Conservation (phyloP, 129 eudicot species). For the Helianthus tuberosus region DNA sequence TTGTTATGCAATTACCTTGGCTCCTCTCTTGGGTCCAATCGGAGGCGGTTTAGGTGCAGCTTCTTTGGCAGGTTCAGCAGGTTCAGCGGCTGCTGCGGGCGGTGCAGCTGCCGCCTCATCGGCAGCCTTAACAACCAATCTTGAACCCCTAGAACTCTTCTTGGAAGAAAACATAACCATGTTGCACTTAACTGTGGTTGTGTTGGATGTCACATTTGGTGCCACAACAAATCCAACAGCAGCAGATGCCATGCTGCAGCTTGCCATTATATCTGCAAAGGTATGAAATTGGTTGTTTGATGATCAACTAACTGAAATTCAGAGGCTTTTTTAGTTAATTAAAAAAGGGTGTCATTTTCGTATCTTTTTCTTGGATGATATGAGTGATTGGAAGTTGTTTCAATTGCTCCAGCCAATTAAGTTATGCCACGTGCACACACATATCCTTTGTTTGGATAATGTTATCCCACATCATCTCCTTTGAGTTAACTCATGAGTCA, state of each 20-base stretch:
- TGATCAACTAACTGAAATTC: slow-evolving; percentile 12
- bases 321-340: slow-evolving; percentile 44
- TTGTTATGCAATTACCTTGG: slow-evolving; percentile 53
- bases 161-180: slow-evolving; percentile 53
- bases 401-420: slow-evolving; percentile 46
- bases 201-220: slow-evolving; percentile 45
- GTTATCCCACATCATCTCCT: slow-evolving; percentile 26
- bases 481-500: background rate
- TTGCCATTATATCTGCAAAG: slow-evolving; percentile 53
- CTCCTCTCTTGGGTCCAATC: slow-evolving; percentile 93
- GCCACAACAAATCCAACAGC: slow-evolving; percentile 68
- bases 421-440: slow-evolving; percentile 57
- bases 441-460: slow-evolving; percentile 66
- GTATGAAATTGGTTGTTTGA: slow-evolving; percentile 1
- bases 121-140: slow-evolving; percentile 71
- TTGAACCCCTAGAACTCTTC: slow-evolving; percentile 34
- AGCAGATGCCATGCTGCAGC: slow-evolving; percentile 79
- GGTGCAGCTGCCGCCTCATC: slow-evolving; percentile 55
- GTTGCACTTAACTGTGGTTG: slow-evolving; percentile 31
- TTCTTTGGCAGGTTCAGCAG: slow-evolving; percentile 35
- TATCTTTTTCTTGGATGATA: slow-evolving; percentile 52
- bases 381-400: slow-evolving; percentile 36
- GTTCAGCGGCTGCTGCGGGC: slow-evolving; percentile 32
- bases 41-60: slow-evolving; percentile 88
- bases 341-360: slow-evolving; percentile 39